Conservation (phyloP, 768 basidiomycete species). For the Lactarius hengduanensis region DNA sequence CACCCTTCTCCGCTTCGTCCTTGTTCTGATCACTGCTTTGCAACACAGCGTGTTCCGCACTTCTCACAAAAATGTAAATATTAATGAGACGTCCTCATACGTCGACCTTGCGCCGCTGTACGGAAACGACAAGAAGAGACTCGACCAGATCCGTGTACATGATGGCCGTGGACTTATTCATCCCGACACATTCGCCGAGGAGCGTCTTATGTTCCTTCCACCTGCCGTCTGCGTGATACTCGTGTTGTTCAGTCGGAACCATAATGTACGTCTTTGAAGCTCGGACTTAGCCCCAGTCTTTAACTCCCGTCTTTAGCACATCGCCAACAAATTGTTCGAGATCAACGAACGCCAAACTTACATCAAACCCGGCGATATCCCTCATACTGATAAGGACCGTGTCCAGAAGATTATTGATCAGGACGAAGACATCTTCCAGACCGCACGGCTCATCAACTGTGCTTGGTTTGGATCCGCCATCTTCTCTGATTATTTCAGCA, state of each 20-base stretch:
- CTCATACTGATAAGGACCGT: constrained; percentile 30
- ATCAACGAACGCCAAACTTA: constrained; percentile 77
- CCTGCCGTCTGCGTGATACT: constrained; percentile 70
- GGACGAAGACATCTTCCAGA: constrained; percentile 74
- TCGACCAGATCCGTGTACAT: constrained; percentile 53
- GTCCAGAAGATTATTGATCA: constrained; percentile 37
- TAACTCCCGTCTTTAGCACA: constrained; percentile 51
- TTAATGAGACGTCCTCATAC: constrained; percentile 86
- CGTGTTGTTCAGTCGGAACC: constrained; percentile 84
- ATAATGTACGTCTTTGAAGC: constrained; percentile 57
- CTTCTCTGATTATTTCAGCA: constrained; percentile 82
- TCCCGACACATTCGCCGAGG: constrained; percentile 77
- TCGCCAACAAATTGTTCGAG: constrained; percentile 71
- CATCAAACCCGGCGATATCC: constrained; percentile 50
- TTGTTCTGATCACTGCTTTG: background rate
- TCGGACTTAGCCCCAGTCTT: background rate
- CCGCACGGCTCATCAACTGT: constrained; percentile 72
- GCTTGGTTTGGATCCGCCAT: constrained; percentile 77
- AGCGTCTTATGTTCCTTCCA: constrained; percentile 74
- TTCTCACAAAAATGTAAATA: constrained; percentile 57
- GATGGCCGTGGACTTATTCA: constrained; percentile 65
- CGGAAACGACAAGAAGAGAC: constrained; percentile 63
- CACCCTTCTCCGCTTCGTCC: background rate
- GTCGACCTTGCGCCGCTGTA: constrained; percentile 84
- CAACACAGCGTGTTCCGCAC: constrained; percentile 75